phyloP scores from a whole-genome alignment of 345 rosid species.

The Populus simonii region DNA sequence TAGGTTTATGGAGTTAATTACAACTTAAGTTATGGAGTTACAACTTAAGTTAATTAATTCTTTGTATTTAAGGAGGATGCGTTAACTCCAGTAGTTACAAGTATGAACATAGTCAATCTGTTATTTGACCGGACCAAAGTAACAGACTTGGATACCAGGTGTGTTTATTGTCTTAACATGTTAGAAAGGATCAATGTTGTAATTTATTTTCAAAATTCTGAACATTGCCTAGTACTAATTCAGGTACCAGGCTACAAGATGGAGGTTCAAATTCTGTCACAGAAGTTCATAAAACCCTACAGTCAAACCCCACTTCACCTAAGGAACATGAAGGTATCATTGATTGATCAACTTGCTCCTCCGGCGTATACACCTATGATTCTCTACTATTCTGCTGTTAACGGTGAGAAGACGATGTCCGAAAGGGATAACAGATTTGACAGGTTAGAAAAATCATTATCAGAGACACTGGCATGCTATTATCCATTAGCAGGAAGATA shows the following conservation, averaged over 20 bases:
- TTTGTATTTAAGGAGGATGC: neutral
- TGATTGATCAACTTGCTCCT: conserved; percentile 30
- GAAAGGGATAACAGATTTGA: neutral
- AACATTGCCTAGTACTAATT: neutral
- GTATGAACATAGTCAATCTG: too few species aligned
- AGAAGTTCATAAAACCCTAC: conserved; percentile 21
- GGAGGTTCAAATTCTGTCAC: conserved; percentile 26
- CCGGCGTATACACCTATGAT: conserved; percentile 24
- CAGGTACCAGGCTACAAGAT: neutral
- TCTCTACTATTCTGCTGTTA: conserved; percentile 17
- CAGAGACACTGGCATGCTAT: conserved; percentile 16
- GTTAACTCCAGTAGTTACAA: too few species aligned
- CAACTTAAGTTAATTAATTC: neutral
- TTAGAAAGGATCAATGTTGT: neutral
- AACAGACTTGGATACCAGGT: too few species aligned
- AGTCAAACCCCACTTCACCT: conserved; percentile 17
- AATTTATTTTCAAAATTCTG: neutral
- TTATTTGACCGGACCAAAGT: too few species aligned
- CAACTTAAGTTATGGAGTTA: neutral
- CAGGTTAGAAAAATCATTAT: conserved; percentile 17
- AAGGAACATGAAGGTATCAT: conserved; percentile 12
- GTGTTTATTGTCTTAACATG: too few species aligned
- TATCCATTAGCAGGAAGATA: conserved; percentile 36
- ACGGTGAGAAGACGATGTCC: neutral
- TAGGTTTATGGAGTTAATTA: too few species aligned